Percentiles rank a stretch among this genome's conserved stretches.
phyloP scores from a whole-genome alignment of 2,329 filamentous ascomycete species.

The Colletotrichum sp. region DNA sequence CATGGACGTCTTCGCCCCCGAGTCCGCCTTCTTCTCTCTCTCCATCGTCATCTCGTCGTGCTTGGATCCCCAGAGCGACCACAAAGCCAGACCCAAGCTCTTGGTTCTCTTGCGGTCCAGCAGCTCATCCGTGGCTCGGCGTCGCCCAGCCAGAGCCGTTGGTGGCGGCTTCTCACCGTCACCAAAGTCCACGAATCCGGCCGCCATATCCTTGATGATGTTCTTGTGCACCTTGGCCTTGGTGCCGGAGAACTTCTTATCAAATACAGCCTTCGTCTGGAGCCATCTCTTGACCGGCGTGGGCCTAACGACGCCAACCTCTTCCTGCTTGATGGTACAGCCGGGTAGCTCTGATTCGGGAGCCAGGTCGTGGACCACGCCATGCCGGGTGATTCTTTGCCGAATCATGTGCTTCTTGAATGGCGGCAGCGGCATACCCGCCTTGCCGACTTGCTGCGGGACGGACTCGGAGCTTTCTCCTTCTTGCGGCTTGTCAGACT shows the following conservation, averaged over 20 bases:
- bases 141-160: constrained; percentile 78
- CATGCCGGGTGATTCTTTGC: constrained; percentile 82
- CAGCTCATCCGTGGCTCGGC: constrained; percentile 52
- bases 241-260: constrained; percentile 71
- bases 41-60: constrained; percentile 80
- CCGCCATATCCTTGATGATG: constrained; percentile 73
- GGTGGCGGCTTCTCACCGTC: constrained; percentile 81
- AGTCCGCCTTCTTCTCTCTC: constrained; percentile 59
- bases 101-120: constrained; percentile 63
- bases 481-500: constrained; percentile 35
- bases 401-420: constrained; percentile 92
- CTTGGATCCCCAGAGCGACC: constrained; percentile 87
- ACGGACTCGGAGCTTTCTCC: constrained; percentile 24
- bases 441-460: constrained; percentile 70
- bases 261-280: constrained; percentile 73
- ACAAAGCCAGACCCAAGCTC: constrained; percentile 80
- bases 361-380: constrained; percentile 72
- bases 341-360: constrained; percentile 68
- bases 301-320: constrained; percentile 81
- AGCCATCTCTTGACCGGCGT: constrained; percentile 86
- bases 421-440: constrained; percentile 80
- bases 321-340: constrained; percentile 65
- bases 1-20: constrained; percentile 27
- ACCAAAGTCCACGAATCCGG: constrained; percentile 74
- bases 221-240: constrained; percentile 77